Percentiles rank a stretch among this genome's conserved stretches.
Evolutionary conservation across 495 filamentous ascomycete species (phyloP).

Genomic region (Chaetomium tenue): DNA sequence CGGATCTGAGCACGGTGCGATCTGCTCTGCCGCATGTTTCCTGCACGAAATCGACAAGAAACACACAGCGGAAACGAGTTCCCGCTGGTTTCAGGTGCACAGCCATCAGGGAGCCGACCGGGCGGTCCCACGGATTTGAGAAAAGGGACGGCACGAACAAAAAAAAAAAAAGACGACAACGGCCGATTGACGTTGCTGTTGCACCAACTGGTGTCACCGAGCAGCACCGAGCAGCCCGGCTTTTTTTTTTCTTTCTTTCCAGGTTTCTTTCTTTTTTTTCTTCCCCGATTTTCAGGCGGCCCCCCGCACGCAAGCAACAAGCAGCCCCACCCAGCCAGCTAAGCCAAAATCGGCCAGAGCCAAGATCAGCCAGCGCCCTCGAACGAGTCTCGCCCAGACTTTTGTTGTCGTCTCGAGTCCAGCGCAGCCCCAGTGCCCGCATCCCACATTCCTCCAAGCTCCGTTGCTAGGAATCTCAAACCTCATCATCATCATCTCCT

Average conservation of each 20-base stretch:
- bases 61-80: not conserved
- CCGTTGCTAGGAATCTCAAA: not conserved
- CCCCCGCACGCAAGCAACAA: not conserved
- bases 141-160: not conserved
- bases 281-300: not conserved
- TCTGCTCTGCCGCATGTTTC: slow-evolving; percentile 8
- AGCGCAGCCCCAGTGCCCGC: too few relatives aligned
- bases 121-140: not conserved
- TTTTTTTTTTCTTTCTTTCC: not conserved
- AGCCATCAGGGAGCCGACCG: not conserved
- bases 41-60: slow-evolving; percentile 7
- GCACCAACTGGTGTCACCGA: not conserved
- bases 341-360: too few relatives aligned
- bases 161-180: not conserved
- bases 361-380: too few relatives aligned
- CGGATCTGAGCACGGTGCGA: not conserved
- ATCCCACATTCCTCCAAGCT: not conserved
- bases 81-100: slow-evolving; percentile 1
- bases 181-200: not conserved
- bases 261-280: too few relatives aligned
- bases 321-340: not conserved
- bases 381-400: too few relatives aligned
- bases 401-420: too few relatives aligned
- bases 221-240: slow-evolving; percentile 5
- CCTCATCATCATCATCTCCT: not conserved